Conservation (phyloP, 2,329 filamentous ascomycete genomes). For the Coniochaeta sp. region DNA sequence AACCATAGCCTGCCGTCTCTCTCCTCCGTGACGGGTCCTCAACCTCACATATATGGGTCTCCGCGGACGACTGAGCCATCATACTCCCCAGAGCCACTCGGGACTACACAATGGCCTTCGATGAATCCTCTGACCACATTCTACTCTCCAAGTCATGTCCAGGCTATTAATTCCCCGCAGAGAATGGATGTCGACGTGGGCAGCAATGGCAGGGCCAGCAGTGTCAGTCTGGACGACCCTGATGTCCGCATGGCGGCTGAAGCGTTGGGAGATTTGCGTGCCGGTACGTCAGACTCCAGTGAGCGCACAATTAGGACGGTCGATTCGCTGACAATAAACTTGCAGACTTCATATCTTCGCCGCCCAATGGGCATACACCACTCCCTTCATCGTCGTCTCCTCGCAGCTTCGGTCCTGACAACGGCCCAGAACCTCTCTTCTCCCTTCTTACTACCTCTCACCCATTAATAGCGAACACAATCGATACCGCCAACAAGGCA, state of each 20-base stretch:
- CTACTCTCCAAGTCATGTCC: conserved; percentile 34
- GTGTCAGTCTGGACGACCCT: conserved; percentile 55
- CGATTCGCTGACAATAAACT: neutral
- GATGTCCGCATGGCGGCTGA: conserved; percentile 66
- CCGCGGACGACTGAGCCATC: conserved; percentile 18
- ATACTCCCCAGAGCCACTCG: conserved; percentile 16
- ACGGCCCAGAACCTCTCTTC: conserved; percentile 64
- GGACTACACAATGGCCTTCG: conserved; percentile 35
- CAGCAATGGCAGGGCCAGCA: conserved; percentile 36
- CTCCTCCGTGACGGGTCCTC: conserved; percentile 28
- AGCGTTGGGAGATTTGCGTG: conserved; percentile 65
- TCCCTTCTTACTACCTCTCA: conserved; percentile 83
- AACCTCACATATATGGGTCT: conserved; percentile 11
- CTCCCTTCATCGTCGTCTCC: conserved; percentile 29
- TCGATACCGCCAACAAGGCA: conserved; percentile 75
- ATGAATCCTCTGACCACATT: conserved; percentile 42
- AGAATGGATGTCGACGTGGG: conserved; percentile 40
- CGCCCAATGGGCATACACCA: conserved; percentile 37
- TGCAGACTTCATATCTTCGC: conserved; percentile 60
- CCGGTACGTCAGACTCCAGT: conserved; percentile 45
- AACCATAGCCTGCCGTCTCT: conserved; percentile 31
- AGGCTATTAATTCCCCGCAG: conserved; percentile 35
- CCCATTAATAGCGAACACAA: conserved; percentile 76
- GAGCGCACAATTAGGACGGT: neutral
- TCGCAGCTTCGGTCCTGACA: conserved; percentile 24